A percentile compares a stretch with the other conserved stretches of the same genome.
Evolutionary conservation across 176 grass and related monocot species (phyloP).

Genomic region (Bonia amplexicaulis): DNA sequence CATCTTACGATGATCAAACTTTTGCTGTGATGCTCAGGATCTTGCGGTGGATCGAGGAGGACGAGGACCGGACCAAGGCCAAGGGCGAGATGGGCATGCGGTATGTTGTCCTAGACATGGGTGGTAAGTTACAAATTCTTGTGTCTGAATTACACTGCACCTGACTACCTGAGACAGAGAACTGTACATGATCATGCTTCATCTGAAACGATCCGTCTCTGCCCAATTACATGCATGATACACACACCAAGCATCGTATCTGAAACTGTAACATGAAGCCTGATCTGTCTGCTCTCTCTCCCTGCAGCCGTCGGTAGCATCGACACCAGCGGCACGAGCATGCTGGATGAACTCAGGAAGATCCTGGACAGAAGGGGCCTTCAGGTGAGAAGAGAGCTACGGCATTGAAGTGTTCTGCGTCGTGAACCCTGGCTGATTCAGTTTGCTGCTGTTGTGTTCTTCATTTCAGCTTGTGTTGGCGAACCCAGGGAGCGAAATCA

Average conservation of each 20-base stretch:
- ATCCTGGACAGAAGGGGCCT: conserved; percentile 48
- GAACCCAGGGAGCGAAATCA: conserved; percentile 82
- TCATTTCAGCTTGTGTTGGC: conserved; percentile 68
- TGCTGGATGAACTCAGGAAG: conserved; percentile 86
- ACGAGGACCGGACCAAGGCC: conserved; percentile 56
- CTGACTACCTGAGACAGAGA: neutral
- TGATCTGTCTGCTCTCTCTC: neutral
- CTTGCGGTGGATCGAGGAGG: conserved; percentile 80
- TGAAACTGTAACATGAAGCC: neutral
- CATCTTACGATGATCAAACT: neutral
- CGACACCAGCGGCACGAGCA: conserved; percentile 85
- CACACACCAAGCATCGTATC: neutral
- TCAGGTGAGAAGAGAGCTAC: conserved; percentile 46
- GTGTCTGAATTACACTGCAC: neutral
- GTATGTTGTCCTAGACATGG: conserved; percentile 83
- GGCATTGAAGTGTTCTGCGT: neutral
- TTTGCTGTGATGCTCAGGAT: conserved; percentile 36
- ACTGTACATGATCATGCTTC: neutral
- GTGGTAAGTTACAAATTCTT: conserved; percentile 47
- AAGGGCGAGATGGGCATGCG: conserved; percentile 52
- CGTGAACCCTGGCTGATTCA: neutral
- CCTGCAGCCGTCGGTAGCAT: conserved; percentile 77
- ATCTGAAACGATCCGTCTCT: neutral
- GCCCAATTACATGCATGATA: neutral
- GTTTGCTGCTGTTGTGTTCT: neutral